phyloP scores from a whole-genome alignment of 441 rosid species.

The Jatropha multifida region DNA sequence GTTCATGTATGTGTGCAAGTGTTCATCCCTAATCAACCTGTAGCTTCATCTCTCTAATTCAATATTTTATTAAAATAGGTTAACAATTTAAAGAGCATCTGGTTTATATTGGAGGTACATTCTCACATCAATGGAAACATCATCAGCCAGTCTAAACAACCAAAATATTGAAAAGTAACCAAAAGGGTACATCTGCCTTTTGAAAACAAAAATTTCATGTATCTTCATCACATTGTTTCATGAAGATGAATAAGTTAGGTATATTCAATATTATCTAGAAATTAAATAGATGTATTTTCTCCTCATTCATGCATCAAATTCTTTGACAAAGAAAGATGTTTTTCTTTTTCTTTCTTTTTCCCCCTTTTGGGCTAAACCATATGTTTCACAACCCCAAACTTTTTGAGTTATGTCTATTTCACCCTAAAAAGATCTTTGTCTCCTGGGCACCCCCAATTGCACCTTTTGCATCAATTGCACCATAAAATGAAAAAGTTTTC shows the following conservation, averaged over 20 bases:
- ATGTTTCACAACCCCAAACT: no score
- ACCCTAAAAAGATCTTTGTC: no score
- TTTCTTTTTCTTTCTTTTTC: no score
- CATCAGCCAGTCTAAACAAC: background rate
- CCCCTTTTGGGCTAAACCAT: no score
- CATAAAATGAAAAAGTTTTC: no score
- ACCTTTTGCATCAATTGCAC: no score
- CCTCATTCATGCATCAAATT: background rate
- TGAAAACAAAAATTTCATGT: background rate
- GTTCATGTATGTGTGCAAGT: background rate
- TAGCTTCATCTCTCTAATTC: conserved; percentile 11
- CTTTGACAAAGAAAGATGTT: background rate
- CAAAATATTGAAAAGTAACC: background rate
- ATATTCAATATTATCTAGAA: background rate
- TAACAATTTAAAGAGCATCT: background rate
- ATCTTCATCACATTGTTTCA: background rate
- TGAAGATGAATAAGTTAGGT: background rate
- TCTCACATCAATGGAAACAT: background rate
- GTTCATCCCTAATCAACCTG: background rate
- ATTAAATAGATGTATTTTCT: background rate
- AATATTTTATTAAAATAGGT: background rate
- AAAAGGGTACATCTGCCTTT: background rate
- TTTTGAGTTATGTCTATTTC: no score
- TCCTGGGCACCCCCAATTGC: no score
- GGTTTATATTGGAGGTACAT: background rate